These are phyloP conservation scores for Aegilops longissima DNA, from an alignment of 176 grass and related monocot genomes.

Conservation along the genomic window DNA sequence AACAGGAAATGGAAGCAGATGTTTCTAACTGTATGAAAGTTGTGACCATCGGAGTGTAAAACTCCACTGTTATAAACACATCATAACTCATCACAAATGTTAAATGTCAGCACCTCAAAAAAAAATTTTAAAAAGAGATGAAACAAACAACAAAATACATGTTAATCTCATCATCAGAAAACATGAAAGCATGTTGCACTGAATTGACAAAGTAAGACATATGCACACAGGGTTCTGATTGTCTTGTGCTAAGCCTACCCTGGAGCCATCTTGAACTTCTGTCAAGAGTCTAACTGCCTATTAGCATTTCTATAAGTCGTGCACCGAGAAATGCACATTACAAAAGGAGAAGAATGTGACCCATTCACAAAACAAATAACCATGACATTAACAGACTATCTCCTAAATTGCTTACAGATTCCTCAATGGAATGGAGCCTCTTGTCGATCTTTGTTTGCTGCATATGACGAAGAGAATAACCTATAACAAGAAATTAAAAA, in stretches of 20 bases:
- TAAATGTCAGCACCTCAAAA: not conserved
- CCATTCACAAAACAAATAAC: not conserved
- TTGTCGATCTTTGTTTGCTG: conserved; percentile 76
- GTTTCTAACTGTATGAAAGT: not conserved
- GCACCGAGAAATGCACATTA: not conserved
- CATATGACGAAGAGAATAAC: conserved; percentile 74
- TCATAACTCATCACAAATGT: not conserved
- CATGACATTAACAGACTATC: conserved; percentile 3
- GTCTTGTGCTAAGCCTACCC: not conserved
- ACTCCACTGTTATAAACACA: not conserved
- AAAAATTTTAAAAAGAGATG: not conserved
- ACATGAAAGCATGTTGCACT: not conserved
- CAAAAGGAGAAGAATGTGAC: not conserved
- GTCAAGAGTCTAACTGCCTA: not conserved
- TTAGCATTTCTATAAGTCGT: not conserved
- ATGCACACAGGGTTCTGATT: not conserved
- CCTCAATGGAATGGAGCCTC: conserved; percentile 77
- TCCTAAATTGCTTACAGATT: conserved; percentile 64
- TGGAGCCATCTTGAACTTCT: not conserved
- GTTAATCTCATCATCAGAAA: not conserved
- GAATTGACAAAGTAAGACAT: not conserved
- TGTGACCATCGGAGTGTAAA: not conserved
- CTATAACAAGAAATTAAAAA: conserved; percentile 19
- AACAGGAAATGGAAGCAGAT: not conserved
- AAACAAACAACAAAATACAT: not conserved